These are phyloP conservation scores for Stachybotrys chartarum DNA, from an alignment of 2,329 filamentous ascomycete species.

Conservation along the genomic window DNA sequence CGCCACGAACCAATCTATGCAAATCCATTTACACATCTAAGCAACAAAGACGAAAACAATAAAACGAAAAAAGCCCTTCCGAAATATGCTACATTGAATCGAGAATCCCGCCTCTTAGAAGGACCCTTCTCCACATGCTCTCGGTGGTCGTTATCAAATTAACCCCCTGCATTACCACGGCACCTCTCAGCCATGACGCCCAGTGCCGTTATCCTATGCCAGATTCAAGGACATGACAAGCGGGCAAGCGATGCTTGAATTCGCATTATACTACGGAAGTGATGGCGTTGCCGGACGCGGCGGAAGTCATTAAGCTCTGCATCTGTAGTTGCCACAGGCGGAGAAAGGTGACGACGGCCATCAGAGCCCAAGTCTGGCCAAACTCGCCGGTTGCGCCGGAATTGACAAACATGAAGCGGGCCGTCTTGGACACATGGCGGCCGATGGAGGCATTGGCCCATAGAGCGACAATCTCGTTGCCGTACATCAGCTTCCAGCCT, in stretches of 20 bases:
- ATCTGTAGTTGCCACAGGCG: conserved; percentile 6
- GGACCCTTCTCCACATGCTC: too few species aligned
- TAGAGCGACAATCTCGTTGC: conserved; percentile 34
- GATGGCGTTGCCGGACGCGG: neutral
- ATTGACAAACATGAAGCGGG: conserved; percentile 32
- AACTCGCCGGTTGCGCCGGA: conserved; percentile 28
- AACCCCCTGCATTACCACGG: too few species aligned
- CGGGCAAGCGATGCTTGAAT: neutral
- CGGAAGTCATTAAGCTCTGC: neutral
- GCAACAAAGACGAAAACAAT: too few species aligned
- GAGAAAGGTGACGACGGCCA: conserved; percentile 29
- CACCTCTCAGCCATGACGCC: too few species aligned
- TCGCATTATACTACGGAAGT: neutral
- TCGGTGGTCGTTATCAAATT: too few species aligned
- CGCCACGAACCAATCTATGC: too few species aligned
- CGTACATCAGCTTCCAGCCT: conserved; percentile 31
- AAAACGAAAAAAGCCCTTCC: too few species aligned
- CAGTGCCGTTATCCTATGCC: too few species aligned
- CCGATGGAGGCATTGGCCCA: conserved; percentile 14
- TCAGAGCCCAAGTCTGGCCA: conserved; percentile 34
- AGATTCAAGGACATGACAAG: too few species aligned
- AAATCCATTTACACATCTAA: too few species aligned
- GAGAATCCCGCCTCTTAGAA: too few species aligned
- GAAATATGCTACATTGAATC: too few species aligned
- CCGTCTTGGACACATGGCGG: conserved; percentile 16